phyloP scores from a whole-genome alignment of 2,329 filamentous ascomycete genomes.

The Hymenoscyphus scutula region DNA sequence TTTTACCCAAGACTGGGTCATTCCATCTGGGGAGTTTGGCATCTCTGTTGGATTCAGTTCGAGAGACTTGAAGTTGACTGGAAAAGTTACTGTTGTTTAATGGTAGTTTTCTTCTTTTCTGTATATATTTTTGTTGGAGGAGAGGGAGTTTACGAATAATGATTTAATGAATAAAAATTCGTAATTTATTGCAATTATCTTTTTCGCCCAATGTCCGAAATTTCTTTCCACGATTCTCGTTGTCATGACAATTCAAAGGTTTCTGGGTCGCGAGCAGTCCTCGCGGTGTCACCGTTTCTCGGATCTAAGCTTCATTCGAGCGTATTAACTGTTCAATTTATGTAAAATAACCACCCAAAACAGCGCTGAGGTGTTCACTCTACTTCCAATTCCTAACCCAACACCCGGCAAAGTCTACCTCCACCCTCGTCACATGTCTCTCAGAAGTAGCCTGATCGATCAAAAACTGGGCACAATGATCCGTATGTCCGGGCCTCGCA shows the following conservation, averaged over 20 bases:
- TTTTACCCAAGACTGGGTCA: conserved; percentile 56
- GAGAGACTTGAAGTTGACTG: conserved; percentile 24
- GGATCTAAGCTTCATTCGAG: too few relatives aligned
- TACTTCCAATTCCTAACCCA: neutral
- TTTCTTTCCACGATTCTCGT: too few relatives aligned
- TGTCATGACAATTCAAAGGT: too few relatives aligned
- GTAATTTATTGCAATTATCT: neutral
- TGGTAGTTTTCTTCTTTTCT: neutral
- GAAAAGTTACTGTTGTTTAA: conserved; percentile 18
- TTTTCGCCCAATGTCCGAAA: too few relatives aligned
- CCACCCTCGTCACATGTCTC: neutral
- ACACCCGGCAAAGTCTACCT: neutral
- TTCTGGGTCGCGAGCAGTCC: too few relatives aligned
- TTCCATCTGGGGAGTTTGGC: conserved; percentile 43
- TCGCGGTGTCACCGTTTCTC: too few relatives aligned
- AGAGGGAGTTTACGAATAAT: neutral
- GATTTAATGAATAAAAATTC: neutral
- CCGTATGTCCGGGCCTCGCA: neutral
- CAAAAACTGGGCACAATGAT: neutral
- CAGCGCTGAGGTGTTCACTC: too few relatives aligned
- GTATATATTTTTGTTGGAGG: neutral
- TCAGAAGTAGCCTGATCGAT: neutral
- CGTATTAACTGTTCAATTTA: too few relatives aligned
- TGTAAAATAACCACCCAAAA: too few relatives aligned
- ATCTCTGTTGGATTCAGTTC: conserved; percentile 39